Conservation (phyloP, 2,329 filamentous ascomycete genomes). For the Cyanodermella asteris region DNA sequence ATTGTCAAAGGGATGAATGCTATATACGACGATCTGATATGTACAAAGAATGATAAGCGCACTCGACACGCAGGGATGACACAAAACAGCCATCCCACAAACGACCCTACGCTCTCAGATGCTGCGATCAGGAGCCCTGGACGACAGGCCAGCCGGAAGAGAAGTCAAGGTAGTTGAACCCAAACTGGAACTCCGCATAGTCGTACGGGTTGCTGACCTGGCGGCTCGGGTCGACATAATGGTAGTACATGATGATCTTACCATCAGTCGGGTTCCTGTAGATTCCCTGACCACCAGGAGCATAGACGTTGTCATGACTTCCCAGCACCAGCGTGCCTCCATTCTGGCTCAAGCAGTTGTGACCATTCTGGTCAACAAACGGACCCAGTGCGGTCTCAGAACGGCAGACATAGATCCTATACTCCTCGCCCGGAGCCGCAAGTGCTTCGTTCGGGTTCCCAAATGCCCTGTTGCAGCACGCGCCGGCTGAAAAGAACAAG, state of each 20-base stretch:
- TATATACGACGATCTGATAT: not conserved
- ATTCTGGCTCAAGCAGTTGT: slow-evolving; percentile 28
- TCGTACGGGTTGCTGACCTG: too few species aligned
- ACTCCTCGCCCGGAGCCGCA: slow-evolving; percentile 38
- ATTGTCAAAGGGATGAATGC: slow-evolving; percentile 1
- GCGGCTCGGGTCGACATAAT: slow-evolving; percentile 26
- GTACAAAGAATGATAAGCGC: slow-evolving; percentile 1
- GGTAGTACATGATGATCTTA: slow-evolving; percentile 6
- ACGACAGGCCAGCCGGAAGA: slow-evolving; percentile 24
- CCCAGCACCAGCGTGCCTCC: slow-evolving; percentile 41
- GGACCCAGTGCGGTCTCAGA: too few species aligned
- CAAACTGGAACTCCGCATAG: slow-evolving; percentile 25
- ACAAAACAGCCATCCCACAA: too few species aligned
- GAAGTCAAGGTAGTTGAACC: slow-evolving; percentile 24
- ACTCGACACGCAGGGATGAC: too few species aligned
- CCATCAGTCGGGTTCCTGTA: slow-evolving; percentile 24
- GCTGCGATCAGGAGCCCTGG: slow-evolving; percentile 8
- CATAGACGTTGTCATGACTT: slow-evolving; percentile 38
- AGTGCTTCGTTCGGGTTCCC: too few species aligned
- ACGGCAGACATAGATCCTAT: slow-evolving; percentile 43
- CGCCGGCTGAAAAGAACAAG: slow-evolving; percentile 39
- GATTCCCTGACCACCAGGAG: slow-evolving; percentile 42
- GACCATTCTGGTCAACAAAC: slow-evolving; percentile 32
- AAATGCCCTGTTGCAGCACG: slow-evolving; percentile 38
- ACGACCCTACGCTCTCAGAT: too few species aligned